Evolutionary conservation across 2,329 filamentous ascomycete genomes (phyloP).

Genomic region (Ustulina deusta): DNA sequence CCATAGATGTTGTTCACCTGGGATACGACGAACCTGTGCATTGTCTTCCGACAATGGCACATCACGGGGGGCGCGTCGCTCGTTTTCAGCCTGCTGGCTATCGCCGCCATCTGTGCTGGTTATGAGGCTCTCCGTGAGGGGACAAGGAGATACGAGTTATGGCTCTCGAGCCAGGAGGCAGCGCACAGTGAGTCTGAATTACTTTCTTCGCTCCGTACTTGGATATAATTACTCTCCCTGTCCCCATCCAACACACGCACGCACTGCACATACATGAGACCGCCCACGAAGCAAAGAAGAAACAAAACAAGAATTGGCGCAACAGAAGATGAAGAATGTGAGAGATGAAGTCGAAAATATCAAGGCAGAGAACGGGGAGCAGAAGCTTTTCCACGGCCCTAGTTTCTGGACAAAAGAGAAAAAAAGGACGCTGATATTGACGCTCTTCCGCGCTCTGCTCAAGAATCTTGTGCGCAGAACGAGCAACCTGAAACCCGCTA

Average conservation of each 20-base stretch:
- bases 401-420: conserved; percentile 17
- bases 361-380: conserved; percentile 3
- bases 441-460: conserved; percentile 25
- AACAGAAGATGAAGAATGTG: not conserved
- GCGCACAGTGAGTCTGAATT: conserved; percentile 63
- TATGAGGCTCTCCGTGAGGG: conserved; percentile 89
- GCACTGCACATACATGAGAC: not conserved
- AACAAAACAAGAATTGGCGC: conserved; percentile 14
- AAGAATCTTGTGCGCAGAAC: conserved; percentile 34
- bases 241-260: too few relatives aligned
- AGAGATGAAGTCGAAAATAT: not conserved
- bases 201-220: conserved; percentile 19
- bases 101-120: conserved; percentile 86
- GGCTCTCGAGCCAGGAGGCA: conserved; percentile 61
- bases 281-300: conserved; percentile 7
- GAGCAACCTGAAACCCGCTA: conserved; percentile 28
- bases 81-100: conserved; percentile 82
- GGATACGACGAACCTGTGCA: conserved; percentile 93
- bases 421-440: conserved; percentile 36
- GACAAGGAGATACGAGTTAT: conserved; percentile 80
- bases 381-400: conserved; percentile 7
- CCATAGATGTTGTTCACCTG: conserved; percentile 98
- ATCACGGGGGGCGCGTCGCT: conserved; percentile 80
- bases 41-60: conserved; percentile 94
- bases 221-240: not conserved